Percentiles rank a stretch among this genome's conserved stretches.
Conservation (phyloP, 768 basidiomycete genomes). For the Suillus sp. region DNA sequence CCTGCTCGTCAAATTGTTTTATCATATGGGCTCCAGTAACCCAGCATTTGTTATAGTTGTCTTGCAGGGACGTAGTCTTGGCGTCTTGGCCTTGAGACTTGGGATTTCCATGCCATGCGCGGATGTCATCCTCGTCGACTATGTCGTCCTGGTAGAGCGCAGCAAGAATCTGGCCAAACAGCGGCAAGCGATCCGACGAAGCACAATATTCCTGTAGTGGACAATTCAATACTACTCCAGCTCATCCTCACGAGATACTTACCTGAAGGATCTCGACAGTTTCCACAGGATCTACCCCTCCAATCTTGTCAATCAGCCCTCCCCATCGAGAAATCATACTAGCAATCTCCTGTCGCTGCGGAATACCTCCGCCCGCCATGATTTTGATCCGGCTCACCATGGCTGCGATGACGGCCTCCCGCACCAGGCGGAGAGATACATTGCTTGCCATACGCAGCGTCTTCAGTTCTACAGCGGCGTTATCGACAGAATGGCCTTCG, state of each 20-base stretch:
- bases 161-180: conserved; percentile 86
- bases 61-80: conserved; percentile 42
- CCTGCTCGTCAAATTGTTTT: conserved; percentile 79
- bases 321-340: conserved; percentile 80
- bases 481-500: conserved; percentile 90
- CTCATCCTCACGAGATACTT: conserved; percentile 18
- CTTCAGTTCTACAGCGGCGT: conserved; percentile 92
- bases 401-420: conserved; percentile 86
- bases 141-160: conserved; percentile 91
- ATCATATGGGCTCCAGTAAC: conserved; percentile 72
- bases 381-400: conserved; percentile 74
- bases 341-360: conserved; percentile 67
- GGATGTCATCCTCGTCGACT: conserved; percentile 86
- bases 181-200: conserved; percentile 57
- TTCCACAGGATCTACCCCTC: conserved; percentile 81
- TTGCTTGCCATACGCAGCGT: conserved; percentile 97
- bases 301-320: conserved; percentile 73
- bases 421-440: conserved; percentile 81
- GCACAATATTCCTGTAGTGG: conserved; percentile 61
- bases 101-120: conserved; percentile 76
- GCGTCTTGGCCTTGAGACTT: conserved; percentile 54
- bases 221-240: background rate
- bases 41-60: conserved; percentile 72
- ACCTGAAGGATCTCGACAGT: conserved; percentile 82
- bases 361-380: conserved; percentile 52